These are phyloP conservation scores for Mikania micrantha DNA, from an alignment of 129 eudicot genomes.

Conservation along the genomic window DNA sequence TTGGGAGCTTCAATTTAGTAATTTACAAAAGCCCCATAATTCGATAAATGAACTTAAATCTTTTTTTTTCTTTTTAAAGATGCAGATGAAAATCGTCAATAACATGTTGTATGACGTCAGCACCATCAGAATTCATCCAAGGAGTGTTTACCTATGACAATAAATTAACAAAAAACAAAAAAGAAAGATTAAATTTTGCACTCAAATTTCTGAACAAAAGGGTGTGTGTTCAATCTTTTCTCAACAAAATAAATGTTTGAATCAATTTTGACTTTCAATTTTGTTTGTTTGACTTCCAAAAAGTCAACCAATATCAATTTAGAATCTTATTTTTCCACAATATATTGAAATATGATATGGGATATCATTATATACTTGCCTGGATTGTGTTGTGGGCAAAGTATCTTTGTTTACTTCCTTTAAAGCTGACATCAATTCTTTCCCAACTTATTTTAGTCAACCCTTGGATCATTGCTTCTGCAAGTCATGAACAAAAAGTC, in stretches of 20 bases:
- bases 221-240: background rate
- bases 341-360: background rate
- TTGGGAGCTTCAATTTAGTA: background rate
- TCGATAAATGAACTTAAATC: background rate
- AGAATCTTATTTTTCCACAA: background rate
- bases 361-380: slow-evolving; percentile 41
- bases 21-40: background rate
- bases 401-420: slow-evolving; percentile 69
- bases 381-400: slow-evolving; percentile 91
- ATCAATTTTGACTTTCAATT: background rate
- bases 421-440: slow-evolving; percentile 82
- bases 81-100: slow-evolving; percentile 63
- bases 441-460: slow-evolving; percentile 80
- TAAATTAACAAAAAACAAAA: background rate
- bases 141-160: slow-evolving; percentile 58
- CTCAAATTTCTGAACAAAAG: background rate
- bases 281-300: background rate
- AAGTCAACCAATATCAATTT: background rate
- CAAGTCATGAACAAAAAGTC: slow-evolving; percentile 11
- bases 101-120: slow-evolving; percentile 73
- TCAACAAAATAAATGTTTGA: background rate
- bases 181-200: background rate
- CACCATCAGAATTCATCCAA: slow-evolving; percentile 68
- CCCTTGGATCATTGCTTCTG: slow-evolving; percentile 72
- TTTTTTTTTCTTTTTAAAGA: background rate